These are phyloP conservation scores for Coemansia sp. DNA, from an alignment of 192 early-diverging fungal genomes.

Conservation along the genomic window DNA sequence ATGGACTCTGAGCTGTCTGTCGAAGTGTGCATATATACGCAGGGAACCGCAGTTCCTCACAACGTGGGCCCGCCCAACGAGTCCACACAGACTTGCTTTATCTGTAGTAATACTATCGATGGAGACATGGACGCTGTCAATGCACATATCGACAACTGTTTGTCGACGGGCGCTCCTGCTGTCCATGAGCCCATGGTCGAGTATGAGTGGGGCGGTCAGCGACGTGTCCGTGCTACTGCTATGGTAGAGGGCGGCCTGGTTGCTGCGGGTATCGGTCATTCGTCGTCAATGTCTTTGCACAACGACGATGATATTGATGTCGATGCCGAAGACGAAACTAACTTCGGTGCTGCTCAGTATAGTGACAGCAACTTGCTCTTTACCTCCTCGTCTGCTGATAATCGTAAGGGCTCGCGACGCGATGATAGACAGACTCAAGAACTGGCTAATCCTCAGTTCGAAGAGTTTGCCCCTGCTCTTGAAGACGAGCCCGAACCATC, in stretches of 20 bases:
- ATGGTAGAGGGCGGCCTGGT: constrained; percentile 75
- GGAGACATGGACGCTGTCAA: constrained; percentile 66
- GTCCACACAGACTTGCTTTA: constrained; percentile 21
- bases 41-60: constrained; percentile 23
- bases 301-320: constrained; percentile 71
- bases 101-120: constrained; percentile 17
- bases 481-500: not conserved
- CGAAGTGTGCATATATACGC: constrained; percentile 29
- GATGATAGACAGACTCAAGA: constrained; percentile 43
- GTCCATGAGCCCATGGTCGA: constrained; percentile 62
- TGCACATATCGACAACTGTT: constrained; percentile 77
- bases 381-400: not conserved
- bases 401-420: constrained; percentile 26
- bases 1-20: constrained; percentile 24
- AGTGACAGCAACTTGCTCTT: constrained; percentile 67
- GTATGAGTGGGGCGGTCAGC: constrained; percentile 84
- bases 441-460: constrained; percentile 44
- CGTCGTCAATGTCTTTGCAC: constrained; percentile 58
- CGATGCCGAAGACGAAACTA: constrained; percentile 74
- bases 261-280: constrained; percentile 16
- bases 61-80: not conserved
- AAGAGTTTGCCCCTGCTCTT: constrained; percentile 12
- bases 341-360: constrained; percentile 77
- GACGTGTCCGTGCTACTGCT: constrained; percentile 75
- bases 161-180: constrained; percentile 26